phyloP scores from a whole-genome alignment of 176 grass and related monocot species.

The Bolboschoenus planiculmis region DNA sequence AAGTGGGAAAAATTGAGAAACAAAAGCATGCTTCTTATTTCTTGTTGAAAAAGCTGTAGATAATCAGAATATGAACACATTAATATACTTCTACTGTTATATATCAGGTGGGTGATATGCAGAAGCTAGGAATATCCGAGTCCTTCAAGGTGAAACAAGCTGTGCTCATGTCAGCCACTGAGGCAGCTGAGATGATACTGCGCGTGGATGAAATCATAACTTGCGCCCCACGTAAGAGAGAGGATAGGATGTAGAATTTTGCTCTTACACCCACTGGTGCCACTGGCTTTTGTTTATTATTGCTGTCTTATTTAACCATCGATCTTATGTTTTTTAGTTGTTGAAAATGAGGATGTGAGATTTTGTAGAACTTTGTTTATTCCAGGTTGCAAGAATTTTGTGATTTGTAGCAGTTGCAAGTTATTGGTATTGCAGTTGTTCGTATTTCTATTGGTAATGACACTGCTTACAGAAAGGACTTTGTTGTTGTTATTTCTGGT shows the following conservation, averaged over 20 bases:
- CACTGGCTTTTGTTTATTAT: not conserved
- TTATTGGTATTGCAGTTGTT: not conserved
- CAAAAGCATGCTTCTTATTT: not conserved
- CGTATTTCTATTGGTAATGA: not conserved
- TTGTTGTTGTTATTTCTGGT: not conserved
- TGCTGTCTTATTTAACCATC: not conserved
- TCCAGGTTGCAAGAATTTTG: not conserved
- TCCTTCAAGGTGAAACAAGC: slow-evolving; percentile 53
- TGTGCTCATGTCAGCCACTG: slow-evolving; percentile 46
- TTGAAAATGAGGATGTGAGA: slow-evolving; percentile 14
- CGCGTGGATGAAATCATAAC: slow-evolving; percentile 51
- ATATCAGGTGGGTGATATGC: slow-evolving; percentile 48
- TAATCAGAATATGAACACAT: not conserved
- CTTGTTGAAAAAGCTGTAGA: not conserved
- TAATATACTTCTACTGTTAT: not conserved
- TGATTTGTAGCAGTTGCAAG: not conserved
- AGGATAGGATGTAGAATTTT: slow-evolving; percentile 42
- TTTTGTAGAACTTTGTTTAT: slow-evolving; percentile 8
- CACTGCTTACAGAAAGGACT: not conserved
- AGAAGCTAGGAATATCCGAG: slow-evolving; percentile 45
- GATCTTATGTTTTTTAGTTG: not conserved
- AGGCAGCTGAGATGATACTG: slow-evolving; percentile 53
- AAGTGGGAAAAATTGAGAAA: not conserved
- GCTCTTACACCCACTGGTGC: not conserved
- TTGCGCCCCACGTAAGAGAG: slow-evolving; percentile 41